Percentiles rank a stretch among this genome's conserved stretches.
phyloP scores from a whole-genome alignment of 345 rosid species.

The Moricandia arvensis region DNA sequence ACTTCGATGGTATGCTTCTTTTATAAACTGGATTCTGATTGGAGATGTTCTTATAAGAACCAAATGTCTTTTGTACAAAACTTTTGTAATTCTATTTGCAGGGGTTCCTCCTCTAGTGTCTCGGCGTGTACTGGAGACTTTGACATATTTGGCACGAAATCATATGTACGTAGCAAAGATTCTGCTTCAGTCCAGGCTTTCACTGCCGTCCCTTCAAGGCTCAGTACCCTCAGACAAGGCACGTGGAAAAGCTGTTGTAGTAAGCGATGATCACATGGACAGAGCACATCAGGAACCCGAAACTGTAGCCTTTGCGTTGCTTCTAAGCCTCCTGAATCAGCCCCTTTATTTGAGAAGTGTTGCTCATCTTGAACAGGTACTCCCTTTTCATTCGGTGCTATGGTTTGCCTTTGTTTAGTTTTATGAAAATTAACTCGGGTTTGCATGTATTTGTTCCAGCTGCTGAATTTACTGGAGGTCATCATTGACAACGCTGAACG shows the following conservation, averaged over 20 bases:
- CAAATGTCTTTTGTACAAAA: neutral
- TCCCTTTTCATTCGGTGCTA: conserved; percentile 13
- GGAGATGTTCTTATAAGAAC: neutral
- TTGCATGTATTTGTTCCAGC: conserved; percentile 42
- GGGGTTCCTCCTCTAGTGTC: conserved; percentile 94
- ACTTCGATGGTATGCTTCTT: conserved; percentile 65
- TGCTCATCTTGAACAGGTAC: conserved; percentile 97
- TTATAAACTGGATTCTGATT: neutral
- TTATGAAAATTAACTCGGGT: conserved; percentile 6
- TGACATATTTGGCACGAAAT: conserved; percentile 82
- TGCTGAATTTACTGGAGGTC: conserved; percentile 86
- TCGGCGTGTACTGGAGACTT: conserved; percentile 83
- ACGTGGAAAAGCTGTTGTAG: conserved; percentile 72
- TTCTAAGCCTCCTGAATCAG: conserved; percentile 84
- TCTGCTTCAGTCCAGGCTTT: conserved; percentile 64
- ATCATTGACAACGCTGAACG: conserved; percentile 71
- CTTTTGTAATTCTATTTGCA: conserved; percentile 26
- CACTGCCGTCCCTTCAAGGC: conserved; percentile 47
- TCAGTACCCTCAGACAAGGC: conserved; percentile 41
- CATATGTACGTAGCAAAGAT: conserved; percentile 81
- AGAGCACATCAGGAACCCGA: conserved; percentile 43
- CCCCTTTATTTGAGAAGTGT: conserved; percentile 91
- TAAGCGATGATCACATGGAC: conserved; percentile 48
- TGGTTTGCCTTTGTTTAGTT: conserved; percentile 1
- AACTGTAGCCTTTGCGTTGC: conserved; percentile 63